Percentiles rank a stretch among this genome's conserved stretches.
phyloP scores from a whole-genome alignment of 495 filamentous ascomycete genomes.

The Beverwykella pulmonaria region DNA sequence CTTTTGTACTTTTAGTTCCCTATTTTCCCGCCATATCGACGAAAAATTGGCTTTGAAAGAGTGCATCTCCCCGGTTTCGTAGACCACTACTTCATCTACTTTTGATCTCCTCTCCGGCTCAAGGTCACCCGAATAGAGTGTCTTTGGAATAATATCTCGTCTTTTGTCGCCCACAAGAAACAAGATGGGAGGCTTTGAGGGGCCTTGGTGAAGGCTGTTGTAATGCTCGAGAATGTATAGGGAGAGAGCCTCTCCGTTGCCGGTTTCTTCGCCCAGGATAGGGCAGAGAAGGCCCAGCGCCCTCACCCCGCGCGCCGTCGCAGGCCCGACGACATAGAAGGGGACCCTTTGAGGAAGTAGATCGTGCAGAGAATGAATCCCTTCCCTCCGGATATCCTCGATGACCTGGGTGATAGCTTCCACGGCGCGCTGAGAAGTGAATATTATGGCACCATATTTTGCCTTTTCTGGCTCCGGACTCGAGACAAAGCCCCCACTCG shows the following conservation, averaged over 20 bases:
- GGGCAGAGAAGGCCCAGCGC: conserved; percentile 53
- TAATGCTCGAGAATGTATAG: conserved; percentile 77
- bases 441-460: conserved; percentile 81
- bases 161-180: conserved; percentile 88
- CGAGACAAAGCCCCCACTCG: conserved; percentile 31
- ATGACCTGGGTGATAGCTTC: conserved; percentile 78
- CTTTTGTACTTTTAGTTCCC: conserved; percentile 35
- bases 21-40: conserved; percentile 48
- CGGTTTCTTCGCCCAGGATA: conserved; percentile 68
- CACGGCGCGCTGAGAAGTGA: conserved; percentile 92
- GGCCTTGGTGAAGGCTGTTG: conserved; percentile 39
- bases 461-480: conserved; percentile 4
- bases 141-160: conserved; percentile 83
- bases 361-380: conserved; percentile 19
- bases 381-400: conserved; percentile 39
- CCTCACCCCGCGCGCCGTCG: conserved; percentile 73
- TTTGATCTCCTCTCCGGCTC: conserved; percentile 51
- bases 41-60: conserved; percentile 70
- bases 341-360: conserved; percentile 55
- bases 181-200: conserved; percentile 63
- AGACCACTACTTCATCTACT: conserved; percentile 80
- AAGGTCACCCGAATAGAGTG: conserved; percentile 60
- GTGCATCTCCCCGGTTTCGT: conserved; percentile 79
- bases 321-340: conserved; percentile 90
- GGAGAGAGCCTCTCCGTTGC: conserved; percentile 79